phyloP scores from a whole-genome alignment of 495 filamentous ascomycete genomes.

The Darksidea phi region DNA sequence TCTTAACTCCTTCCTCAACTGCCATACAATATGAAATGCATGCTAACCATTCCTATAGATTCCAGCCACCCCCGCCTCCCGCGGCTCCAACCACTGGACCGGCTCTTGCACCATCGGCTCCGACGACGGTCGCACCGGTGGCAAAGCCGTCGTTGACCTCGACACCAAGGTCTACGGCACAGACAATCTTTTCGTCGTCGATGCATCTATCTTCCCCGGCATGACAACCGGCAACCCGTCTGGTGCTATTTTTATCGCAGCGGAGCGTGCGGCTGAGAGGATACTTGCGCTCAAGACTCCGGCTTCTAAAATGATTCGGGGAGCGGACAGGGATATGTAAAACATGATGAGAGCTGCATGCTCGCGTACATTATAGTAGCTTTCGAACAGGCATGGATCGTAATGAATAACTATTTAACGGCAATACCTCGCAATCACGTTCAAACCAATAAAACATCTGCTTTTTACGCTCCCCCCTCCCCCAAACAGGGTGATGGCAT shows the following conservation, averaged over 20 bases:
- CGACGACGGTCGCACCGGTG: slow-evolving; percentile 63
- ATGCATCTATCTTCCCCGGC: slow-evolving; percentile 63
- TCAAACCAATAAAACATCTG: no score
- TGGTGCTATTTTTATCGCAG: slow-evolving; percentile 56
- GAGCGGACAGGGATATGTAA: no score
- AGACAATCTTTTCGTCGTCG: slow-evolving; percentile 67
- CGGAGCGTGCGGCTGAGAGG: slow-evolving; percentile 56
- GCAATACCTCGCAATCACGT: no score
- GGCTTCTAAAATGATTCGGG: no score
- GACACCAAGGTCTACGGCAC: slow-evolving; percentile 69
- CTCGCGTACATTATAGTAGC: no score
- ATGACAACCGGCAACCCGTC: slow-evolving; percentile 58
- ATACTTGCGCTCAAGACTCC: slow-evolving; percentile 49
- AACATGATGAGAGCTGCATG: no score
- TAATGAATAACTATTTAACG: no score
- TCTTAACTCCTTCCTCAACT: neutral
- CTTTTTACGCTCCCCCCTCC: no score
- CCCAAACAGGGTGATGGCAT: no score
- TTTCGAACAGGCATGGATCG: no score
- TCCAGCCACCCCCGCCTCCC: slow-evolving; percentile 42
- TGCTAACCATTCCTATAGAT: slow-evolving; percentile 7
- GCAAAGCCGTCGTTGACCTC: slow-evolving; percentile 65
- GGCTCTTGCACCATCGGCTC: slow-evolving; percentile 61
- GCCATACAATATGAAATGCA: neutral
- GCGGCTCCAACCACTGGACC: slow-evolving; percentile 69